phyloP scores from a whole-genome alignment of 495 filamentous ascomycete species.

The Penicillium bovifimosum region DNA sequence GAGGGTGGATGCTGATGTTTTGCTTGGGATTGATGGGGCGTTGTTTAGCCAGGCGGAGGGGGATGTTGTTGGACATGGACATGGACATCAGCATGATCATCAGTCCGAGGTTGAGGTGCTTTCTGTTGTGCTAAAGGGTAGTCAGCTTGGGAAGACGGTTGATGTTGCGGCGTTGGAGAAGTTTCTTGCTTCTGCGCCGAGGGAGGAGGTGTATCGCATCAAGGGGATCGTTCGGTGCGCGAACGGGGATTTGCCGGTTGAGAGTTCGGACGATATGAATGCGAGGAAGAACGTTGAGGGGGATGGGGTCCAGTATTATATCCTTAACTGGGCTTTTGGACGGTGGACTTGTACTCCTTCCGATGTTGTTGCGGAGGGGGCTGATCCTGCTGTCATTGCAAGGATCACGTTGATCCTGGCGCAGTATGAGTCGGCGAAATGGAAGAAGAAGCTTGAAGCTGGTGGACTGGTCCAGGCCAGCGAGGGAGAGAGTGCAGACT shows the following conservation, averaged over 20 bases:
- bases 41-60: constrained; percentile 54
- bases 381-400: constrained; percentile 45
- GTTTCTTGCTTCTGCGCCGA: constrained; percentile 65
- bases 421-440: constrained; percentile 77
- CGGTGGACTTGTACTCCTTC: constrained; percentile 82
- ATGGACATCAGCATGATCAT: constrained; percentile 42
- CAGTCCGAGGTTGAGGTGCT: constrained; percentile 88
- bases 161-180: constrained; percentile 59
- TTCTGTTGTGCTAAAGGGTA: constrained; percentile 57
- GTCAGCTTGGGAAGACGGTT: constrained; percentile 35
- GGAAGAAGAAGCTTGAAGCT: constrained; percentile 76
- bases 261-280: constrained; percentile 47
- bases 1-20: constrained; percentile 63
- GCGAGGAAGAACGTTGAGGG: constrained; percentile 8
- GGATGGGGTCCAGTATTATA: constrained; percentile 46
- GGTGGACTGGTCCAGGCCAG: constrained; percentile 51
- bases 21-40: constrained; percentile 84
- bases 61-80: constrained; percentile 6
- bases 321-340: constrained; percentile 97
- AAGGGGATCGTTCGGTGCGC: constrained; percentile 71
- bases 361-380: constrained; percentile 33
- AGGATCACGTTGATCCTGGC: constrained; percentile 83
- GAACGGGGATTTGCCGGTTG: constrained; percentile 47
- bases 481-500: constrained; percentile 18
- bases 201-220: constrained; percentile 92